These are phyloP conservation scores for Thermomucor indicae-seudaticae DNA, from an alignment of 371 early-diverging fungal species.

Conservation along the genomic window DNA sequence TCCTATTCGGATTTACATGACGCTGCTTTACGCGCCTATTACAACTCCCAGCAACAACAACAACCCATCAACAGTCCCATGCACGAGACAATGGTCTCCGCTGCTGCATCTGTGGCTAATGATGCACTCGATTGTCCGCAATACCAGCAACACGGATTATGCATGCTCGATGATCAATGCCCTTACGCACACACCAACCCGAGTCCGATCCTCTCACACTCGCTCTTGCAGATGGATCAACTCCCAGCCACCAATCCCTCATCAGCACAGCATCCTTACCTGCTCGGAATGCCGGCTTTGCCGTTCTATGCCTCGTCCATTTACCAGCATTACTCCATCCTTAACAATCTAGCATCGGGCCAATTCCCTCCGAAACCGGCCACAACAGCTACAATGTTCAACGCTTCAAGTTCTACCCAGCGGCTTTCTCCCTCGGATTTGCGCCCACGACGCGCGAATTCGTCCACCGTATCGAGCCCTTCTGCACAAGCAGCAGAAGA, in stretches of 20 bases:
- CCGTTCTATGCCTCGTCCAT: slow-evolving; percentile 8
- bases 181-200: slow-evolving; percentile 42
- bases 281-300: slow-evolving; percentile 1
- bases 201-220: slow-evolving; percentile 9
- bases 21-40: slow-evolving; percentile 12
- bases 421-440: too few relatives aligned
- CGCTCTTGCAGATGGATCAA: slow-evolving; percentile 3
- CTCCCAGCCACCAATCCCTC: too few relatives aligned
- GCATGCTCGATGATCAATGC: slow-evolving; percentile 57
- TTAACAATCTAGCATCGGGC: slow-evolving; percentile 5
- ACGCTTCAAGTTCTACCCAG: too few relatives aligned
- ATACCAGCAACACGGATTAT: slow-evolving; percentile 57
- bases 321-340: slow-evolving; percentile 12
- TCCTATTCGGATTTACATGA: slow-evolving; percentile 29
- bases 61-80: not conserved
- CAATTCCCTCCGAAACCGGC: not conserved
- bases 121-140: slow-evolving; percentile 18
- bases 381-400: too few relatives aligned
- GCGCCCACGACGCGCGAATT: slow-evolving; percentile 7
- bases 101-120: slow-evolving; percentile 2
- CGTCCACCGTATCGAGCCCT: slow-evolving; percentile 3
- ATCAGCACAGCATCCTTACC: too few relatives aligned
- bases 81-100: slow-evolving; percentile 8
- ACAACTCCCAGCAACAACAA: slow-evolving; percentile 1
- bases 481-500: slow-evolving; percentile 15